Base-by-base conservation (phyloP, 176 grass and related monocot genomes). In the Luzula sylvatica region DNA sequence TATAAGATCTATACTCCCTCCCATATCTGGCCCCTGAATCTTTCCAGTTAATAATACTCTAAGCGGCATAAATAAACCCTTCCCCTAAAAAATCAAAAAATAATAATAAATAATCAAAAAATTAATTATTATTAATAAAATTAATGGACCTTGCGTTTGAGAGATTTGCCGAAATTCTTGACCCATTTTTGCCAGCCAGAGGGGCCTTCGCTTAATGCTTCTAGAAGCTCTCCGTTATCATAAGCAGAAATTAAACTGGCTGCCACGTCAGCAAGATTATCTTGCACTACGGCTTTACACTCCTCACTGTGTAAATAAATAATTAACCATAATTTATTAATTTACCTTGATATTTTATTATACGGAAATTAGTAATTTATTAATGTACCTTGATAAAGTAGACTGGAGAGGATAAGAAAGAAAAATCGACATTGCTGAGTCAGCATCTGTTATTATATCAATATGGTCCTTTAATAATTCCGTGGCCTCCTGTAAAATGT, bases 181-280 rank as follows among this genome's bases (percentile, higher is more conserved):
- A 89, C 84, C 84, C 85, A 96, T 56, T 86, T 86, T 41, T 88
- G 68, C 77, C 90, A 89, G 65, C 85, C 84, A 56, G 76, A 72
- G 71, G 65, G 63, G 0, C 84, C 84, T 43, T 89, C 84, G 58
- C 70, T 69, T 59, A 86, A 53, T 71, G 90, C 77, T 82, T 82
- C 67, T 82, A 35, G 28, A 21, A 96, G 74, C 19, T 96, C 84
- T 39, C 81, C 81, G 2, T 71, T 79, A 71, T 86, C 74, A 20
- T 96, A 86, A 2, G 90, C 77, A 61, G 84, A 56, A 52, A 96
- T 77, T 47, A 89, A 76, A 38, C 40, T 53, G 0, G 21, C 66
- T 45, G 81, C 81, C 46, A 96, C 77, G 47, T 86, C 85, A 53
- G 74, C 88, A 70, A 96, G 82, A 64, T 96, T 82, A 68, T 89